Base-by-base conservation (phyloP, 257 asterid genomes). In the Salvia hispanica region DNA sequence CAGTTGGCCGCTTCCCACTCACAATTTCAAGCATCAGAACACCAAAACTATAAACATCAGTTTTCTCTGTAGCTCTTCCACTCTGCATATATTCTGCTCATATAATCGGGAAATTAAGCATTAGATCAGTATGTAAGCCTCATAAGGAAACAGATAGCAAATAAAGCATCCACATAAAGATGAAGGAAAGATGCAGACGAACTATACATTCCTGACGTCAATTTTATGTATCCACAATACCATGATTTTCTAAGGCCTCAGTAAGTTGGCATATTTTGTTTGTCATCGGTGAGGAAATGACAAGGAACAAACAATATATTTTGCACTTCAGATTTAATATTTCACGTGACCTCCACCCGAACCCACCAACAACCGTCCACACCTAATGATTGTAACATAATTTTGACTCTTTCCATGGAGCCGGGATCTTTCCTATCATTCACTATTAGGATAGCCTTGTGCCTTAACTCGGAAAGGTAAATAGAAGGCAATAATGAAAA, bases 41-140 rank as follows among this genome's bases (percentile, higher is more conserved):
- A 69, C 97, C 97, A 67, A 90, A 88, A 79, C 97, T 87, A 66
- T 87, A 90, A 64, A 90, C 94, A 74, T 90, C 95, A 5, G 91
- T 87, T 82, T 90, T 90, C 74, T 90, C 94, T 4, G 97, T 90
- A 75, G 95, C 97, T 75, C 95, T 81, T 39, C 46, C 95, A 77
- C 98, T 89, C 76, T 84, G 98, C 96, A 92, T 89, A 77, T 89
- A 92, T 79, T 89, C 96, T 92, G 84, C 53, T 65, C 53, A 74
- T 2, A 51, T 42, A 45, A 58, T 52, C 34, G 59, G 60, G 60
- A 25, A 59, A 36, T 47, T 67, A 14, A 52, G 66, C 40, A 18
- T 66, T 44, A 59, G 33, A 59, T 58, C 55, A 44, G 31, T 44
- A 11, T 15, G 14, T 36, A 46, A 28, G 68, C 56, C 57, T 56